phyloP scores from a whole-genome alignment of 805 yeast species.

The Nakazawaea populi region DNA sequence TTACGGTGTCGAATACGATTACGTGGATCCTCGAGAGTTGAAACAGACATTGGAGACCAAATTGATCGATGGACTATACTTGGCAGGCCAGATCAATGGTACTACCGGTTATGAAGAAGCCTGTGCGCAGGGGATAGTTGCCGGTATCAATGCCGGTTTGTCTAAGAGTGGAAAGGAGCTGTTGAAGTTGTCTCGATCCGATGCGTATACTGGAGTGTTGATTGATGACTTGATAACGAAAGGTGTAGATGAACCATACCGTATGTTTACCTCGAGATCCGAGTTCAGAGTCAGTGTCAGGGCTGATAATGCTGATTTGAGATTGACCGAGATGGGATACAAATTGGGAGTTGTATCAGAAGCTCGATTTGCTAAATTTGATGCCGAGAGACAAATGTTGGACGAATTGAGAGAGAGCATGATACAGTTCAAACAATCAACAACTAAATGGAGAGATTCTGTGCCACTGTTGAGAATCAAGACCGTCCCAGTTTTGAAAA shows the following conservation, averaged over 20 bases:
- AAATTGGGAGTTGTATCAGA: constrained; percentile 61
- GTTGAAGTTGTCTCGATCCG: constrained; percentile 61
- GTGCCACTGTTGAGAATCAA: constrained; percentile 43
- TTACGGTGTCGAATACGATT: constrained; percentile 98
- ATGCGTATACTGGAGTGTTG: constrained; percentile 88
- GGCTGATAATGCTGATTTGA: constrained; percentile 87
- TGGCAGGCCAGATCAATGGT: constrained; percentile 98
- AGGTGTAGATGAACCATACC: constrained; percentile 94
- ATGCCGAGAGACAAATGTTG: constrained; percentile 37
- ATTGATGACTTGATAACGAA: constrained; percentile 92
- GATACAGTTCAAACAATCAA: constrained; percentile 37
- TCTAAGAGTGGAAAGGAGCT: constrained; percentile 25
- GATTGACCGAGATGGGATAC: constrained; percentile 70
- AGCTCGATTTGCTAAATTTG: constrained; percentile 46
- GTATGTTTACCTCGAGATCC: constrained; percentile 96
- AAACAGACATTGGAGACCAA: constrained; percentile 77
- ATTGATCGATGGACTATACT: constrained; percentile 63
- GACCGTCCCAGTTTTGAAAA: constrained; percentile 45
- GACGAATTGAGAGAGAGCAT: constrained; percentile 41
- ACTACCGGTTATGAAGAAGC: constrained; percentile 99
- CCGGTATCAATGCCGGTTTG: constrained; percentile 93
- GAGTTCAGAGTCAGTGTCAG: constrained; percentile 89
- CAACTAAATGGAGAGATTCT: constrained; percentile 56
- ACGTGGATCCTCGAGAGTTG: constrained; percentile 88
- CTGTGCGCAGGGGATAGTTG: constrained; percentile 91